Percentiles rank a stretch among this genome's conserved stretches.
Conservation (phyloP, 495 filamentous ascomycete species). For the Pseudevernia furfuracea region DNA sequence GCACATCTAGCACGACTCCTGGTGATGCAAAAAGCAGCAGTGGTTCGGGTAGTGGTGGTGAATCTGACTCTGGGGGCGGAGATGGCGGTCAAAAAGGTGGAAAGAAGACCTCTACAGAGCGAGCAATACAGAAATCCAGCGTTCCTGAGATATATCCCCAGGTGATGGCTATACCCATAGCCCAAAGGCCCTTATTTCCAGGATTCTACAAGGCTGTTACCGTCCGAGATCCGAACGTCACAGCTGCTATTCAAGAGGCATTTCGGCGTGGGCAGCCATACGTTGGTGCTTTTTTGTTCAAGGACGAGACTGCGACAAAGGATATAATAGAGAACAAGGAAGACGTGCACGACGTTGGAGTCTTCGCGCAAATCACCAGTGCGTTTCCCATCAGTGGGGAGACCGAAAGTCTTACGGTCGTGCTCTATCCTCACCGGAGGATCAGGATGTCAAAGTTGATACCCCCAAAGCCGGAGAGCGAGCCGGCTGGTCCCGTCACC, state of each 20-base stretch:
- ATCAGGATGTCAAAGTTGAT: slow-evolving; percentile 83
- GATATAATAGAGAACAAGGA: slow-evolving; percentile 81
- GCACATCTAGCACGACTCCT: slow-evolving; percentile 16
- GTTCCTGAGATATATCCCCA: slow-evolving; percentile 96
- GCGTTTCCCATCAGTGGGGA: slow-evolving; percentile 83
- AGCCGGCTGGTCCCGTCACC: slow-evolving; percentile 27
- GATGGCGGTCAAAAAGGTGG: slow-evolving; percentile 51
- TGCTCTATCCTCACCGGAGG: slow-evolving; percentile 90
- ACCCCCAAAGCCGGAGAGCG: slow-evolving; percentile 44
- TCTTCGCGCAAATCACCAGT: slow-evolving; percentile 96
- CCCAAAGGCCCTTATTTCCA: slow-evolving; percentile 88
- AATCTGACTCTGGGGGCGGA: slow-evolving; percentile 41
- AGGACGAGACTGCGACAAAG: slow-evolving; percentile 86
- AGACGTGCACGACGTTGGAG: slow-evolving; percentile 90
- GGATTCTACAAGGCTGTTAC: slow-evolving; percentile 99
- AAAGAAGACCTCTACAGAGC: slow-evolving; percentile 58
- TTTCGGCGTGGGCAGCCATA: slow-evolving; percentile 98
- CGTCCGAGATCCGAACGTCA: slow-evolving; percentile 82
- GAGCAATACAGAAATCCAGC: slow-evolving; percentile 72
- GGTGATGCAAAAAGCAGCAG: slow-evolving; percentile 30
- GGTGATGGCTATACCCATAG: slow-evolving; percentile 98
- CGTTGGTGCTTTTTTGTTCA: slow-evolving; percentile 92
- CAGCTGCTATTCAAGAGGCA: slow-evolving; percentile 86
- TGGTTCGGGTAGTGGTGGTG: slow-evolving; percentile 40
- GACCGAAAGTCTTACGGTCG: slow-evolving; percentile 69